phyloP scores from a whole-genome alignment of 768 basidiomycete genomes.

The Hygrophoropsis aurantiaca region DNA sequence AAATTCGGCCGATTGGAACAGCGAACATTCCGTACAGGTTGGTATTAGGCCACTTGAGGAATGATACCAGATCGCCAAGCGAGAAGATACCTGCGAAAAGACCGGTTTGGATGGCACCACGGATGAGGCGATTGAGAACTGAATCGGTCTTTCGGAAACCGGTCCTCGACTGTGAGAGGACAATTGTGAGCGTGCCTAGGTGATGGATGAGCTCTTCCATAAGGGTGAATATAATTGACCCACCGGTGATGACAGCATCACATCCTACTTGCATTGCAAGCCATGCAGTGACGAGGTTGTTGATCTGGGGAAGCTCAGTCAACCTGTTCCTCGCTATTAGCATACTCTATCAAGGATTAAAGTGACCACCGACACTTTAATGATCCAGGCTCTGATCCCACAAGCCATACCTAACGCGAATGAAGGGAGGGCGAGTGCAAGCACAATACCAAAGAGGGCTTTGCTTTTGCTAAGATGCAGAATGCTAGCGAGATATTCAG shows the following conservation, averaged over 20 bases:
- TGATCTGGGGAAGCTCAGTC: slow-evolving; percentile 41
- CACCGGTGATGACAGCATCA: slow-evolving; percentile 47
- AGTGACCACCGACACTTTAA: slow-evolving; percentile 36
- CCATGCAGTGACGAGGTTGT: slow-evolving; percentile 46
- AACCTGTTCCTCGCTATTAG: slow-evolving; percentile 26
- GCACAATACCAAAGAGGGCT: slow-evolving; percentile 33
- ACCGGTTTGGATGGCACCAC: slow-evolving; percentile 56
- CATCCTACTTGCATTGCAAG: slow-evolving; percentile 43
- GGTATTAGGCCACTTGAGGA: slow-evolving; percentile 24
- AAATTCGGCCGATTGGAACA: slow-evolving; percentile 41
- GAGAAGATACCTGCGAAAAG: slow-evolving; percentile 53
- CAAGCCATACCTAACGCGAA: slow-evolving; percentile 44
- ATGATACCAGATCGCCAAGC: slow-evolving; percentile 45
- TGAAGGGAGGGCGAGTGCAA: slow-evolving; percentile 36
- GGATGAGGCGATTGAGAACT: slow-evolving; percentile 52
- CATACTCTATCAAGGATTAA: neutral
- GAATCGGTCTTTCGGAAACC: slow-evolving; percentile 55
- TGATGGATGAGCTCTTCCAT: neutral
- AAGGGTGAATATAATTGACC: neutral
- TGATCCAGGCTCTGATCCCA: slow-evolving; percentile 42
- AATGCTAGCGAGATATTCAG: too few relatives aligned
- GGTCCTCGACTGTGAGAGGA: slow-evolving; percentile 44
- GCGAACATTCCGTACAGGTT: slow-evolving; percentile 39
- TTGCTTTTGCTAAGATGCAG: slow-evolving; percentile 10
- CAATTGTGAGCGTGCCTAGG: slow-evolving; percentile 21